Evolutionary conservation across 805 yeast species (phyloP).

Genomic region (Pichia eremophila): DNA sequence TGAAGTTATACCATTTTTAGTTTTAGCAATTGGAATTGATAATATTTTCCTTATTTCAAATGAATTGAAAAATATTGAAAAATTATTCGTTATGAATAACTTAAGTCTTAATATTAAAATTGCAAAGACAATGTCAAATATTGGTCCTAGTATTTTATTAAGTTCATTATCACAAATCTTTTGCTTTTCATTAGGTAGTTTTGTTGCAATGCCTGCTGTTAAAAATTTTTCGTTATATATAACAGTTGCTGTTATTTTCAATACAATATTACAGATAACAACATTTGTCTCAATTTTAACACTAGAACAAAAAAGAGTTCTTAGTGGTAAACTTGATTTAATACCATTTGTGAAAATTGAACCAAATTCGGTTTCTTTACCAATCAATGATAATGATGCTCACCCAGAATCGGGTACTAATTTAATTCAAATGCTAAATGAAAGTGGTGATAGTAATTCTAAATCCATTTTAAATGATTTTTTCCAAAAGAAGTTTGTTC

Average conservation of each 20-base stretch:
- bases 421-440: conserved; percentile 17
- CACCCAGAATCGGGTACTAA: conserved; percentile 12
- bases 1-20: conserved; percentile 90
- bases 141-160: conserved; percentile 81
- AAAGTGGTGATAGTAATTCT: conserved; percentile 6
- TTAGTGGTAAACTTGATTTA: conserved; percentile 49
- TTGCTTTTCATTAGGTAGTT: conserved; percentile 70
- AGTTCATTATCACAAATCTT: conserved; percentile 72
- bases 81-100: conserved; percentile 28
- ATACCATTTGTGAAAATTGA: conserved; percentile 41
- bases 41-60: conserved; percentile 82
- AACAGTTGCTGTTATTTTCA: conserved; percentile 74
- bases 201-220: conserved; percentile 93
- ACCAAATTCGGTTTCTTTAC: conserved; percentile 8
- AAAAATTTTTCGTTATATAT: conserved; percentile 86
- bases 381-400: not conserved
- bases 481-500: conserved; percentile 46
- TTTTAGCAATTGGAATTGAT: conserved; percentile 90
- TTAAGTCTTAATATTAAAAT: conserved; percentile 46
- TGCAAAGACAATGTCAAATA: conserved; percentile 52
- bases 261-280: conserved; percentile 72
- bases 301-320: conserved; percentile 55
- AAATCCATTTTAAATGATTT: conserved; percentile 29
- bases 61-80: conserved; percentile 53
- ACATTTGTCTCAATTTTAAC: conserved; percentile 66